Evolutionary conservation across 1,139 yeast genomes (phyloP).

Genomic region (Keqinozyma sinolaborantium): DNA sequence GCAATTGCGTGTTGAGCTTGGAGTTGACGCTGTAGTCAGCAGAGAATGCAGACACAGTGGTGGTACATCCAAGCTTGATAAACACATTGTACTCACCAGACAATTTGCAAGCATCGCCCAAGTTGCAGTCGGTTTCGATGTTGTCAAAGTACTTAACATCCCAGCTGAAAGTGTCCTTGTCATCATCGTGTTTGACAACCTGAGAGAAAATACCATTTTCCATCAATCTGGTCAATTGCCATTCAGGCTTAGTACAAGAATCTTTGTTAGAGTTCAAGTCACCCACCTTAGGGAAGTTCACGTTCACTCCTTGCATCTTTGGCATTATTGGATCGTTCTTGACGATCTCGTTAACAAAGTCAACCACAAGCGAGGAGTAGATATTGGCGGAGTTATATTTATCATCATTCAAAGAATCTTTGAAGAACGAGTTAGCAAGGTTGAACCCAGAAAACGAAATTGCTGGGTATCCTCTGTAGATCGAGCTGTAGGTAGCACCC

Average conservation of each 20-base stretch:
- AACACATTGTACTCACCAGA: constrained; percentile 28
- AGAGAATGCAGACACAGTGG: constrained; percentile 35
- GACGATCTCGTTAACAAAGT: constrained; percentile 36
- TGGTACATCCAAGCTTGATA: constrained; percentile 24
- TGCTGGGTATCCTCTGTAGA: constrained; percentile 41
- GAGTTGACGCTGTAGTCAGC: constrained; percentile 26
- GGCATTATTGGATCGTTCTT: constrained; percentile 33
- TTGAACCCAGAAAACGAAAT: constrained; percentile 18
- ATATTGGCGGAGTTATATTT: constrained; percentile 34
- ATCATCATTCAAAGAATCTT: constrained; percentile 30
- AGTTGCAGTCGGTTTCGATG: constrained; percentile 17
- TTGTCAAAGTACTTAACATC: constrained; percentile 7
- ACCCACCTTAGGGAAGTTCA: constrained; percentile 46
- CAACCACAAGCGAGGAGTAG: constrained; percentile 34
- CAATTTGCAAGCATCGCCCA: constrained; percentile 30
- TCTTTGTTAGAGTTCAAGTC: constrained; percentile 20
- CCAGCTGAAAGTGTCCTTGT: constrained; percentile 6
- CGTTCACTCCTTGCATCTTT: constrained; percentile 41
- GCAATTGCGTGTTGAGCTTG: neutral
- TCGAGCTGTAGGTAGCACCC: constrained; percentile 38
- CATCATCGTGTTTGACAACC: constrained; percentile 22
- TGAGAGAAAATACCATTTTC: constrained; percentile 32
- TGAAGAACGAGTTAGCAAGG: constrained; percentile 38
- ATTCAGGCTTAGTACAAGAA: constrained; percentile 35
- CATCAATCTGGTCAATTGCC: constrained; percentile 35